Base-by-base conservation (phyloP, 345 rosid genomes). In the Salix udensis region DNA sequence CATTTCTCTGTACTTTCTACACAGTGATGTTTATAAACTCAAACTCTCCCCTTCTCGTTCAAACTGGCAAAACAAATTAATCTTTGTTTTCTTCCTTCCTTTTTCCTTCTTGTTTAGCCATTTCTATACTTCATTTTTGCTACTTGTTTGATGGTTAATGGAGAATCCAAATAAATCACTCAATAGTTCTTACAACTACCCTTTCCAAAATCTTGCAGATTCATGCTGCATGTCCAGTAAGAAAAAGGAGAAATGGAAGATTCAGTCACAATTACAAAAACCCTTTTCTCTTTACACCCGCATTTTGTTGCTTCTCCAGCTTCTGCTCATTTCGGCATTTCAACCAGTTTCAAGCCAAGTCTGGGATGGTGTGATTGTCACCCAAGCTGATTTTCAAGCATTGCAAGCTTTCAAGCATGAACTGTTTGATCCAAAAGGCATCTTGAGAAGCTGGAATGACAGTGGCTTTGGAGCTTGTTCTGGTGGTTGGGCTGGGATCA, bases 161-260 rank as follows among this genome's bases (percentile, higher is more conserved):
- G 76, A 55, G 64, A 58, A 30, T 53, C 66, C 65, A 36, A n/a
- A 36, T 72, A 55, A n/a, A 72, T 16, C 15, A 44, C 31, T 71
- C 28, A 3, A 12, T 15, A n/a, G 68, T 61, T 71, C 68, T 26
- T 8, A 24, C 74, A 68, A 30, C 4, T 48, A 44, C 79, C 79
- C 79, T 58, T 68, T 13, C 53, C 78, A 36, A 50, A 52, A 15
- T 67, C 52, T 36, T 23, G 75, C 80, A 52, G 78, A 81, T 80
- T 74, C 82, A 23, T 50, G 78, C 34, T 68, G 74, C 7, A 73
- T 81, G 69, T 72, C 73, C 2, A 40, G 65, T 40, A 76, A 70
- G 66, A 83, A 81, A 77, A 77, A 68, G 76, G 81, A 79, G 65
- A 83, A 83, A 60, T 81, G 78, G 64, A 76, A 44, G 79, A 67